Conservation (phyloP, 805 yeast species). For the Ascoidea tarda region DNA sequence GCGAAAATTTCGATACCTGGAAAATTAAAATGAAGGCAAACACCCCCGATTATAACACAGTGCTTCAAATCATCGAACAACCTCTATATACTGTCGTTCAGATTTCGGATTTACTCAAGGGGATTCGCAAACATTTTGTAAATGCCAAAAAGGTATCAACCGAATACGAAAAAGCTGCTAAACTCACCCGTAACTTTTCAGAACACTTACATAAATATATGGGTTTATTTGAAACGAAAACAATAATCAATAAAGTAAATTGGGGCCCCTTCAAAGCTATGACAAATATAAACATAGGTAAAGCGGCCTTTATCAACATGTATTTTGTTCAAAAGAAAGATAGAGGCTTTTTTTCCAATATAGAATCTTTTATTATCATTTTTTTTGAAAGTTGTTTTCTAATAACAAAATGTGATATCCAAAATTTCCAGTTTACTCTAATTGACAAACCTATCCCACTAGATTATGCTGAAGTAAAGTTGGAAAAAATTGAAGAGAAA, state of each 20-base stretch:
- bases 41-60: not conserved
- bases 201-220: too few relatives aligned
- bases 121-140: too few relatives aligned
- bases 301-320: too few relatives aligned
- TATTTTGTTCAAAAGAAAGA: not conserved
- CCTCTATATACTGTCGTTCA: too few relatives aligned
- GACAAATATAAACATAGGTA: too few relatives aligned
- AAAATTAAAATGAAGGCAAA: not conserved
- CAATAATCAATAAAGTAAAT: too few relatives aligned
- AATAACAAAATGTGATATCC: not conserved
- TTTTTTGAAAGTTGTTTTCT: not conserved
- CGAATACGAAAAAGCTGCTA: too few relatives aligned
- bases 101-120: too few relatives aligned
- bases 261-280: not conserved
- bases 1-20: not conserved
- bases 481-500: not conserved
- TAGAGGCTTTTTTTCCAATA: too few relatives aligned
- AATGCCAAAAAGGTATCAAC: too few relatives aligned
- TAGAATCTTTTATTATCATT: not conserved
- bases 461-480: not conserved
- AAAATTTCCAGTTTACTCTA: too few relatives aligned
- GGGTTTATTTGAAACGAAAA: not conserved
- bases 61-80: not conserved
- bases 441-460: not conserved
- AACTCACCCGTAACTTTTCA: not conserved